These are phyloP conservation scores for Calcarisporium arbuscula DNA, from an alignment of 2,329 filamentous ascomycete genomes.

Conservation along the genomic window DNA sequence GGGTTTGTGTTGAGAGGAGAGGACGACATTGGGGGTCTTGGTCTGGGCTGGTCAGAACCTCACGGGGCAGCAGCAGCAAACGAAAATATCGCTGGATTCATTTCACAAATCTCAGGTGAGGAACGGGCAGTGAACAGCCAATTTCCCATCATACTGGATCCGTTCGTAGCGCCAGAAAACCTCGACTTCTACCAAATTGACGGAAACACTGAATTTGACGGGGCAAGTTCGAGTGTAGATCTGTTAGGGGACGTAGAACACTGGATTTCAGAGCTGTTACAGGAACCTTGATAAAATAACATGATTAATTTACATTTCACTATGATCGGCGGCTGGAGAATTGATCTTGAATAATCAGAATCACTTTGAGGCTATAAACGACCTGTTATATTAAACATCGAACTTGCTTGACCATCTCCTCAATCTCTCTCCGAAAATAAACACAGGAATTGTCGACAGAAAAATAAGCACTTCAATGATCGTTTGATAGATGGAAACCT, in stretches of 20 bases:
- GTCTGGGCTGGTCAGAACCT: neutral
- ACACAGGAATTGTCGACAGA: slow-evolving; percentile 1
- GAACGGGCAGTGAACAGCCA: neutral
- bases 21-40: slow-evolving; percentile 1
- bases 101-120: slow-evolving; percentile 1
- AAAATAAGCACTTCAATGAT: slow-evolving; percentile 1
- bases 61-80: neutral
- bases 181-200: neutral
- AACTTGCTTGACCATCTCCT: slow-evolving; percentile 2
- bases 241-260: neutral
- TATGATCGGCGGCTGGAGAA: too few species aligned
- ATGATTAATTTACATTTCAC: too few species aligned
- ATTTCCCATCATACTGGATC: slow-evolving; percentile 1
- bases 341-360: too few species aligned
- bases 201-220: neutral
- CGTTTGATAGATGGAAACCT: slow-evolving; percentile 1
- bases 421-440: slow-evolving; percentile 3
- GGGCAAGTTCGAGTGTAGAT: neutral
- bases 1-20: neutral
- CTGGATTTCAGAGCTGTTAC: slow-evolving; percentile 1
- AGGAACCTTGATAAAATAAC: too few species aligned
- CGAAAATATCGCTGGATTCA: neutral
- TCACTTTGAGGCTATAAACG: too few species aligned
- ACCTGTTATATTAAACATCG: slow-evolving; percentile 1
- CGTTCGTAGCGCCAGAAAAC: neutral